phyloP scores from a whole-genome alignment of 208 protist species.

The Leishmania aethiopica region DNA sequence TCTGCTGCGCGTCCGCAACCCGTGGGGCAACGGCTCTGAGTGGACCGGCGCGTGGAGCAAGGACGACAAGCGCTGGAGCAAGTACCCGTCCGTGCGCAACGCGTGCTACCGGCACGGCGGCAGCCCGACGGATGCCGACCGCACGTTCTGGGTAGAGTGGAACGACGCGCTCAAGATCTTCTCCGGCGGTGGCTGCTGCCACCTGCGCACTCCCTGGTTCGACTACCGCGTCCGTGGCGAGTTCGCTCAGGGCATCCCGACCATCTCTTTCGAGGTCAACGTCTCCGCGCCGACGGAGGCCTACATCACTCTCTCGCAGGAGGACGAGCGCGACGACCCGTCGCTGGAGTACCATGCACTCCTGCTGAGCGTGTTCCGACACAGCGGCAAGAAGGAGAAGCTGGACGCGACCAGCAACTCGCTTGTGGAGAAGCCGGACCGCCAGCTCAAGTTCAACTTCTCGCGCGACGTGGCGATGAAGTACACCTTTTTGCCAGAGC shows the following conservation, averaged over 20 bases:
- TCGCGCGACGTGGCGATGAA: conserved; percentile 68
- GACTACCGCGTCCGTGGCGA: conserved; percentile 80
- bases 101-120: conserved; percentile 52
- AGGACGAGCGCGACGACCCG: conserved; percentile 65
- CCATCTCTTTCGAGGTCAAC: conserved; percentile 67
- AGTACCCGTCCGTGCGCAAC: conserved; percentile 55
- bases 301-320: conserved; percentile 73
- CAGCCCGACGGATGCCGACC: conserved; percentile 41
- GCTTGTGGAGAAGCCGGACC: conserved; percentile 69
- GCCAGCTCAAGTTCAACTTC: conserved; percentile 81
- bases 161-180: conserved; percentile 64
- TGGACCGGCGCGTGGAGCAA: conserved; percentile 73
- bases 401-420: conserved; percentile 71
- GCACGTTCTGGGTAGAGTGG: conserved; percentile 89
- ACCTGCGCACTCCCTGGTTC: conserved; percentile 63
- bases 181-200: conserved; percentile 70
- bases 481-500: conserved; percentile 70
- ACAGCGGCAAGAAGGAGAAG: conserved; percentile 65
- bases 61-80: conserved; percentile 66
- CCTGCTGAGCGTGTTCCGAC: conserved; percentile 67
- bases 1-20: conserved; percentile 76
- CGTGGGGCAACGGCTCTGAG: conserved; percentile 70
- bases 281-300: conserved; percentile 53
- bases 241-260: conserved; percentile 61
- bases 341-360: conserved; percentile 58